phyloP scores from a whole-genome alignment of 192 early-diverging fungal genomes.

The Coemansia sp. region DNA sequence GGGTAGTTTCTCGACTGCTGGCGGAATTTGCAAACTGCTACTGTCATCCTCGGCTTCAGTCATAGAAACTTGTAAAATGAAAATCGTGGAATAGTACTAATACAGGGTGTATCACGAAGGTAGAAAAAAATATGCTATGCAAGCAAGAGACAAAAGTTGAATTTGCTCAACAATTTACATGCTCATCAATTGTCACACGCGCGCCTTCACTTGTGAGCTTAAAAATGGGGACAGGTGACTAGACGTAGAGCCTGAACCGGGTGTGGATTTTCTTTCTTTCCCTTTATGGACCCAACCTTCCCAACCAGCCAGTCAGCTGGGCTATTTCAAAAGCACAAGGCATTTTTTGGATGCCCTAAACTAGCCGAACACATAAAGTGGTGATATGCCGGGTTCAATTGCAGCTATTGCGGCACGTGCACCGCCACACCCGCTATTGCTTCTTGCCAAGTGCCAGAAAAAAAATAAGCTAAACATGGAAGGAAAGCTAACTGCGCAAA shows the following conservation, averaged over 20 bases:
- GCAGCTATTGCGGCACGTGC: neutral
- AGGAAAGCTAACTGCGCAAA: neutral
- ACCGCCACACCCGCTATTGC: neutral
- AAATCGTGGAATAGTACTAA: neutral
- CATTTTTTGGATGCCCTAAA: neutral
- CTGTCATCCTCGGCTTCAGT: neutral
- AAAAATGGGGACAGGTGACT: neutral
- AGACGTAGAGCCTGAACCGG: neutral
- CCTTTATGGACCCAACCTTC: neutral
- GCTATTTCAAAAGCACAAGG: neutral
- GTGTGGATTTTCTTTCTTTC: neutral
- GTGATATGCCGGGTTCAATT: neutral
- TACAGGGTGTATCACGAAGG: neutral
- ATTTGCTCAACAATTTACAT: neutral
- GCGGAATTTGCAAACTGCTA: slow-evolving; percentile 3
- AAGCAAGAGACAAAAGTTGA: neutral
- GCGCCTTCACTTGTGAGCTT: neutral
- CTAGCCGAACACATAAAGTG: neutral
- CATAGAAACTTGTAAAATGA: slow-evolving; percentile 10
- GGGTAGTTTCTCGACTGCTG: slow-evolving; percentile 12
- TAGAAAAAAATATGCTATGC: neutral
- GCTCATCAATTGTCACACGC: neutral
- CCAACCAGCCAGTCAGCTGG: neutral
- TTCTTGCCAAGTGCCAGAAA: neutral
- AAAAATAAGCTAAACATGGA: neutral